Evolutionary conservation across 352 stramenopile species (phyloP).

Genomic region (Ophiocytium majus): DNA sequence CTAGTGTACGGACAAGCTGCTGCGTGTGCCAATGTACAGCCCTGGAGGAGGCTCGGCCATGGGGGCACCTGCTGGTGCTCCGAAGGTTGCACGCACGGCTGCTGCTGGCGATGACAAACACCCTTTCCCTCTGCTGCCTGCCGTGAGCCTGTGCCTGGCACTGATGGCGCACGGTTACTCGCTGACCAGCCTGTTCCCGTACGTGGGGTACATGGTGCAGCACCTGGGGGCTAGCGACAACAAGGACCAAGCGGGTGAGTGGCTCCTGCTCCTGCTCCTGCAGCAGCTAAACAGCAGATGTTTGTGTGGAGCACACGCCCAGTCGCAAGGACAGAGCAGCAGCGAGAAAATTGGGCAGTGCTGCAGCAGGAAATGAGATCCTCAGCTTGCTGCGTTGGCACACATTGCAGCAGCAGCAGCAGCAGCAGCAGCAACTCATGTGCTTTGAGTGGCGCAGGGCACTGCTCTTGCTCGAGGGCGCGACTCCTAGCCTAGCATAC

Average conservation of each 20-base stretch:
- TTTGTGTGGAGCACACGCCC: background rate
- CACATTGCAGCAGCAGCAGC: background rate
- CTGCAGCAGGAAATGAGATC: background rate
- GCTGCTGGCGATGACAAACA: too few species aligned
- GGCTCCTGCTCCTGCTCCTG: background rate
- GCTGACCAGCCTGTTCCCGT: slow-evolving; percentile 41
- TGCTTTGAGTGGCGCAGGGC: too few species aligned
- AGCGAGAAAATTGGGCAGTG: background rate
- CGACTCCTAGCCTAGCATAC: too few species aligned
- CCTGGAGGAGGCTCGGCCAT: too few species aligned
- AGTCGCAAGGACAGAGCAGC: background rate
- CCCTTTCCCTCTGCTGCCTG: slow-evolving; percentile 34
- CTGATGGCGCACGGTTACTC: slow-evolving; percentile 37
- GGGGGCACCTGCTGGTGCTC: too few species aligned
- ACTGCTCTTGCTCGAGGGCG: too few species aligned
- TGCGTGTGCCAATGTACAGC: too few species aligned
- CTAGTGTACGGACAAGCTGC: too few species aligned
- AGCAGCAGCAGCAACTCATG: too few species aligned
- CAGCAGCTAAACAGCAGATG: background rate
- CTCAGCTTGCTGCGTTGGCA: background rate
- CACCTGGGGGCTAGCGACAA: slow-evolving; percentile 26
- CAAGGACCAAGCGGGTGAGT: slow-evolving; percentile 48
- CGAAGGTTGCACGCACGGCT: too few species aligned
- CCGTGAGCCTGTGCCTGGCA: slow-evolving; percentile 30
- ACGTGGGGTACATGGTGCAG: slow-evolving; percentile 52